These are phyloP conservation scores for Boletus calvinii DNA, from an alignment of 1,284 basidiomycete genomes.

Conservation along the genomic window DNA sequence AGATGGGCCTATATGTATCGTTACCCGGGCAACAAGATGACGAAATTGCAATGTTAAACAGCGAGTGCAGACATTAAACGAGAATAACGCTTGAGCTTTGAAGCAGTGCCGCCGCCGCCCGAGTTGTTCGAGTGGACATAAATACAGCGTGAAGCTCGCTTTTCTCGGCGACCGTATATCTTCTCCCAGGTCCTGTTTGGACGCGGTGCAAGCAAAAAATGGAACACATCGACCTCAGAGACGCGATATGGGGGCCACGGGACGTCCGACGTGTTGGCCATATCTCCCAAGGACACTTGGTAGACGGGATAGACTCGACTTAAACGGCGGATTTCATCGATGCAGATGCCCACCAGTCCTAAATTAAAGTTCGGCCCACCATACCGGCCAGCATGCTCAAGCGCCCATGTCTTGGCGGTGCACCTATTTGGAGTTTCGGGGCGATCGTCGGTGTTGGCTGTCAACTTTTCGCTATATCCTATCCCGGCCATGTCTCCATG, in stretches of 20 bases:
- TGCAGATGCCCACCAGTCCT: no score
- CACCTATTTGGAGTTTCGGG: no score
- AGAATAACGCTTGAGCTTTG: background rate
- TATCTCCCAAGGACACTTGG: background rate
- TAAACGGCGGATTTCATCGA: no score
- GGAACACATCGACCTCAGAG: background rate
- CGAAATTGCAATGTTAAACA: constrained; percentile 6
- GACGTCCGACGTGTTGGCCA: background rate
- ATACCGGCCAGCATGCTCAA: no score
- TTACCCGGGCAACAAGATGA: constrained; percentile 11
- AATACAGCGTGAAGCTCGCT: background rate
- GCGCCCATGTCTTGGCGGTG: no score
- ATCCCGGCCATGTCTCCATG: no score
- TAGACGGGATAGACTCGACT: no score
- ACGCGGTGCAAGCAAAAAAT: no score
- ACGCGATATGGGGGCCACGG: no score
- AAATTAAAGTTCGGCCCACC: no score
- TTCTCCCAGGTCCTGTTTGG: background rate
- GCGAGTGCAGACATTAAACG: background rate
- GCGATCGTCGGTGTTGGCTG: no score
- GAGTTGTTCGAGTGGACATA: background rate
- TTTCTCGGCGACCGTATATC: background rate
- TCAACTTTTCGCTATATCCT: no score
- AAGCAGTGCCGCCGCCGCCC: background rate
- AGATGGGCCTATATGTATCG: constrained; percentile 23